A percentile compares a stretch with the other conserved stretches of the same genome.
phyloP scores from a whole-genome alignment of 1,284 basidiomycete genomes.

The Agaricales sp. region DNA sequence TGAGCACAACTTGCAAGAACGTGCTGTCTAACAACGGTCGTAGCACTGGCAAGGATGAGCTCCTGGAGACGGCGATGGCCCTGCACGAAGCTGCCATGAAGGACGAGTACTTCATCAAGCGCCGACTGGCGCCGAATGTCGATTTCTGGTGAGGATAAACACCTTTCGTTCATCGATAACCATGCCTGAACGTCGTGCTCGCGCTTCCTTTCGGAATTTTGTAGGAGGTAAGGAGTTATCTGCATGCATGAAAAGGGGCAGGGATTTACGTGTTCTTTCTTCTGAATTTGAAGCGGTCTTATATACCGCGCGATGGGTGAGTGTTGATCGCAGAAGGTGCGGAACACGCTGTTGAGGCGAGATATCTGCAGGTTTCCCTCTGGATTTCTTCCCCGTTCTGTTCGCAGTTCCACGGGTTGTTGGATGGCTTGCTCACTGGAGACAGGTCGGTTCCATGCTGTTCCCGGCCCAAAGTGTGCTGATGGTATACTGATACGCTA shows the following conservation, averaged over 20 bases:
- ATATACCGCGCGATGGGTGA: slow-evolving; percentile 84
- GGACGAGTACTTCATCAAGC: slow-evolving; percentile 76
- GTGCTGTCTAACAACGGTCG: neutral
- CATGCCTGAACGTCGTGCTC: slow-evolving; percentile 9
- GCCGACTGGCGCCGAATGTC: slow-evolving; percentile 72
- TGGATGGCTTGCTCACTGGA: slow-evolving; percentile 85
- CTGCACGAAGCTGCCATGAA: slow-evolving; percentile 81
- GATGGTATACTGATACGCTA: slow-evolving; percentile 2
- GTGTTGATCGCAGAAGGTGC: slow-evolving; percentile 15
- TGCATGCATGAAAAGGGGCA: too few relatives aligned
- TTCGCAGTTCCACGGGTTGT: slow-evolving; percentile 86
- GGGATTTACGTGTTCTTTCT: slow-evolving; percentile 6
- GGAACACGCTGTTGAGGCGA: slow-evolving; percentile 8
- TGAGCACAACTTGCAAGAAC: slow-evolving; percentile 4
- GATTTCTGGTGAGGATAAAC: slow-evolving; percentile 60
- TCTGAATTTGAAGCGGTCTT: slow-evolving; percentile 56
- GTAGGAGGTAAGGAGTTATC: slow-evolving; percentile 40
- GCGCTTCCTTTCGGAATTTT: slow-evolving; percentile 12
- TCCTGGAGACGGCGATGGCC: slow-evolving; percentile 81
- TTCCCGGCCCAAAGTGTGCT: slow-evolving; percentile 8
- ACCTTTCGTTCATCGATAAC: neutral
- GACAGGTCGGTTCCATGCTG: slow-evolving; percentile 37
- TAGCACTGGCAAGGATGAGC: slow-evolving; percentile 72
- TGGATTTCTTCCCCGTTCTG: slow-evolving; percentile 85
- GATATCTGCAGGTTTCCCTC: slow-evolving; percentile 59